Base-by-base conservation (phyloP, 176 grass and related monocot species). In the Rhipidocladum racemiflorum region DNA sequence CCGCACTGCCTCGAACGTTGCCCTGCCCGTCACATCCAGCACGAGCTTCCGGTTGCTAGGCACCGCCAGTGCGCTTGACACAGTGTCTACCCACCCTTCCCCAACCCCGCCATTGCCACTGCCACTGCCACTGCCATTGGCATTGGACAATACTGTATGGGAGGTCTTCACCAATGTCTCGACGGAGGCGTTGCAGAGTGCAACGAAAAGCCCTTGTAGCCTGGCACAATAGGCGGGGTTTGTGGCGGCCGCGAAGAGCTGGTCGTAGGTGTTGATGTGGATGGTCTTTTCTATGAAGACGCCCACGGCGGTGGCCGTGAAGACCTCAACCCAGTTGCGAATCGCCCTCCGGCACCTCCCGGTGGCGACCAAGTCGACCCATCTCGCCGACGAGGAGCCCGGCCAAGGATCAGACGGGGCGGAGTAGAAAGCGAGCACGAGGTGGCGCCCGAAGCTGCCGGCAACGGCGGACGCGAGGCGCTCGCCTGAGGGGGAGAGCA, bases 271-370 rank as follows among this genome's bases (percentile, higher is more conserved):
- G 86, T 95, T 98, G 86, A 98, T 92, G 83, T 98, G 89, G 75
- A 93, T 94, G 13, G 95, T 98, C 84, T 91, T 95, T 68, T 95
- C 90, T 12, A 98, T 87, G 85, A 94, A 98, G 32, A 98, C 87
- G 13, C 84, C 82, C 23, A 98, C 90, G 14, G 92, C 88, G 0
- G 92, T 98, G 66, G 92, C 90, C 23, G 93, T 83, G 59, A 98
- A 94, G 9, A 87, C 55, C 46, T 83, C 67, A 18, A 93, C 83
- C 76, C 88, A 88, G 77, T 90, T 85, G 23, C 72, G 44, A 24
- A 98, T 88, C 5, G 84, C 74, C 24, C 81, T 84, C 66, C 75
- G 80, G 65, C 81, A 79, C 24, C 77, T 83, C 74, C 69, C 76
- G 2, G 69, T 80, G 72, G 74, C 86, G 30, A 90, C 35, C 53